Base-by-base conservation (phyloP, 352 stramenopile genomes). In the Globisporangium radiosum region DNA sequence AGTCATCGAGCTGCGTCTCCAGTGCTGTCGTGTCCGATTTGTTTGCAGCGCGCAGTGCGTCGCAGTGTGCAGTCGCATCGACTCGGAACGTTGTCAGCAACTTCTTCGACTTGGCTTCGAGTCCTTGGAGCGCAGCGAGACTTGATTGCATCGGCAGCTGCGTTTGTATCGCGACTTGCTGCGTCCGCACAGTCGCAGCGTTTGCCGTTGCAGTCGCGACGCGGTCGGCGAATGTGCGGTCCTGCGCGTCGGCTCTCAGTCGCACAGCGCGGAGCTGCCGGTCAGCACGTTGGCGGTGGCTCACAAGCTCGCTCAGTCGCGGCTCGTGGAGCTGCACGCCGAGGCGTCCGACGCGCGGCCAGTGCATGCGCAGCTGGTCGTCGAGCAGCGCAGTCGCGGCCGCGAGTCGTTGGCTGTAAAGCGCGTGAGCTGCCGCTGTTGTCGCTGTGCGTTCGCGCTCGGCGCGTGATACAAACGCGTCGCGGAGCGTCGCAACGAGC, bases 291-390 rank as follows among this genome's bases (percentile, higher is more conserved):
- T 96, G 80, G 1, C 75, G 75, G 58, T 97, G 90, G 38, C 59
- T 84, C 42, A 89, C 56, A 25, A 97, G 69, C 45, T 97, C 90
- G 4, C 84, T 71, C 52, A 94, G 79, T 19, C 90, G 82, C 37
- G 90, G 88, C 52, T 96, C 80, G 54, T 86, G 87, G 47, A 86
- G 85, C 52, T 95, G 85, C 33, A 97, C 88, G 54, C 96, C 85
- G 19, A 90, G 65, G 25, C 84, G 72, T 5, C 87, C 85, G 57
- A 77, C 90, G 11, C 86, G 78, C 3, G 90, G 90, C 88, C 90
- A 97, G 63, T 97, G 90, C 72, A 87, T 79, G 4, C 90, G 76
- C 25, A 97, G 64, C 33, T 78, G 71, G 64, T 97, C 89, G 58
- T 97, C 88, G 0, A 97, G 73, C 7, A 88, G 48, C 25, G 75